Percentiles rank a stretch among this genome's conserved stretches.
These are phyloP conservation scores for Ambrosia trifida DNA, from an alignment of 129 eudicot genomes.

Conservation along the genomic window DNA sequence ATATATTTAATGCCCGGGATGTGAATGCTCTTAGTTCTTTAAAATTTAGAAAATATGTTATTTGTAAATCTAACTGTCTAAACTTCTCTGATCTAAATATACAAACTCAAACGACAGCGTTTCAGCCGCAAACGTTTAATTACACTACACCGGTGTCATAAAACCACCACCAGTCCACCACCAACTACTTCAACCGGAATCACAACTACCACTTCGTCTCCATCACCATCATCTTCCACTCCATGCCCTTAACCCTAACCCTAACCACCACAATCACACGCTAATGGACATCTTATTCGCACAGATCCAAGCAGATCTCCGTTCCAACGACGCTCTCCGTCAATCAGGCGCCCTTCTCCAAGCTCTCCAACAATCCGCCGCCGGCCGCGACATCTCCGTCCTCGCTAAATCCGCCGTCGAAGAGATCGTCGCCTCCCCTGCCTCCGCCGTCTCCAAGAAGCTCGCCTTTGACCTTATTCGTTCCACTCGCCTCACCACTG, in stretches of 20 bases:
- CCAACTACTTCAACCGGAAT: constrained; percentile 31
- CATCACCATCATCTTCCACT: constrained; percentile 4
- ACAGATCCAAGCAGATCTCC: constrained; percentile 99
- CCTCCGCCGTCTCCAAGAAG: constrained; percentile 90
- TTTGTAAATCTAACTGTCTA: too few species aligned
- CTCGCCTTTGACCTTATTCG: constrained; percentile 96
- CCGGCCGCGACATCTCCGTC: constrained; percentile 94
- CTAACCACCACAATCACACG: constrained; percentile 7
- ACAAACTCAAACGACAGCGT: constrained; percentile 28
- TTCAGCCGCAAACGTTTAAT: constrained; percentile 7
- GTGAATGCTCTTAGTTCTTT: too few species aligned
- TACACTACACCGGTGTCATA: constrained; percentile 28
- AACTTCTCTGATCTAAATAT: not conserved
- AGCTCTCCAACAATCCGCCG: constrained; percentile 97
- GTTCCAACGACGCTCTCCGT: constrained; percentile 98
- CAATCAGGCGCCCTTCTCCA: constrained; percentile 89
- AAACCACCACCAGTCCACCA: not conserved
- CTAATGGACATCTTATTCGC: constrained; percentile 89
- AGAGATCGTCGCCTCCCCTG: constrained; percentile 94
- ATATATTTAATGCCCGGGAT: too few species aligned
- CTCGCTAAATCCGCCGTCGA: constrained; percentile 94
- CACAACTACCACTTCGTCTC: constrained; percentile 26
- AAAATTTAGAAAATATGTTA: too few species aligned
- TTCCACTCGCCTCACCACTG: constrained; percentile 90
- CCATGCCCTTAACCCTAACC: constrained; percentile 27